Evolutionary conservation across 2,329 filamentous ascomycete genomes (phyloP).

Genomic region (Nannizzia gypsea): DNA sequence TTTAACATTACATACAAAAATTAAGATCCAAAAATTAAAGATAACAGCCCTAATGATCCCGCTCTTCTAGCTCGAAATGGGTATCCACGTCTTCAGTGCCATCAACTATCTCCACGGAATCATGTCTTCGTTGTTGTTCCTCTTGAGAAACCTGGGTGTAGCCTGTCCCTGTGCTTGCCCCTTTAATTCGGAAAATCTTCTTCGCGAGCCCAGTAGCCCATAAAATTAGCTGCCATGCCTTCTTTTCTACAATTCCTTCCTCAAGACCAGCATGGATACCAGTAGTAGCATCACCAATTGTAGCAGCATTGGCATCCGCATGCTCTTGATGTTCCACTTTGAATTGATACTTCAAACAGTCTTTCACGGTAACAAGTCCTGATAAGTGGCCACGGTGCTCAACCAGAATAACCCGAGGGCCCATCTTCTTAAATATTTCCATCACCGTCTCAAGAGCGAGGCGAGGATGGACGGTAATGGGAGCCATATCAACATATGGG

Average conservation of each 20-base stretch:
- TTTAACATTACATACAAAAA: neutral
- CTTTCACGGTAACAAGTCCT: slow-evolving; percentile 88
- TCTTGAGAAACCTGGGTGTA: slow-evolving; percentile 26
- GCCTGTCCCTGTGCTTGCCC: slow-evolving; percentile 13
- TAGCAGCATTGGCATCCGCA: slow-evolving; percentile 26
- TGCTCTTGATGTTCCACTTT: slow-evolving; percentile 82
- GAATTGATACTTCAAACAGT: slow-evolving; percentile 95
- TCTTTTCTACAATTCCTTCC: slow-evolving; percentile 23
- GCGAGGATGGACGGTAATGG: slow-evolving; percentile 79
- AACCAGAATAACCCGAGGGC: slow-evolving; percentile 81
- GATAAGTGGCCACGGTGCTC: slow-evolving; percentile 76
- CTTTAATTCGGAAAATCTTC: neutral
- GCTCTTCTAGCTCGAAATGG: slow-evolving; percentile 36
- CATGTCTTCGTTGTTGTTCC: slow-evolving; percentile 18
- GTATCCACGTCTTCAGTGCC: slow-evolving; percentile 42
- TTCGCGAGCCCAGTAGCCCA: slow-evolving; percentile 18
- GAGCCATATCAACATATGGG: slow-evolving; percentile 78
- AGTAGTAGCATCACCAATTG: slow-evolving; percentile 14
- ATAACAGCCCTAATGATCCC: slow-evolving; percentile 13
- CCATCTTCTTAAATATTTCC: slow-evolving; percentile 98
- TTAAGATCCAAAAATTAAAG: neutral
- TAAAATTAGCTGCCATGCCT: slow-evolving; percentile 29
- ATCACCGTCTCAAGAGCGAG: slow-evolving; percentile 92
- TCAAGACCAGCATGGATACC: slow-evolving; percentile 13
- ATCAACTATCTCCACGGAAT: slow-evolving; percentile 37